These are phyloP conservation scores for Stylonectria norvegica DNA, from an alignment of 2,329 filamentous ascomycete species.

Conservation along the genomic window DNA sequence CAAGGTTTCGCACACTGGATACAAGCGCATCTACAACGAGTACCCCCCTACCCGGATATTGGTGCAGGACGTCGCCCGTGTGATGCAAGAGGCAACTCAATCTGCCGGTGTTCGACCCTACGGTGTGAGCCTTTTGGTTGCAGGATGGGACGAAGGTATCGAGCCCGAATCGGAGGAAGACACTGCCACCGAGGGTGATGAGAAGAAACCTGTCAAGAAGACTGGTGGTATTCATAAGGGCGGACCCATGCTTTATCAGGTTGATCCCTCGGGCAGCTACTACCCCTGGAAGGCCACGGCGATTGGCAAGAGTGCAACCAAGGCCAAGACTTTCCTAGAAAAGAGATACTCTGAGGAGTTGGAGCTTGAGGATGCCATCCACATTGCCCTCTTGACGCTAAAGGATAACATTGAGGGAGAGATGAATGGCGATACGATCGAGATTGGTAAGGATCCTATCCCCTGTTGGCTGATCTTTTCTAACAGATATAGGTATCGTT, in stretches of 20 bases:
- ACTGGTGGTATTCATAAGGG: slow-evolving; percentile 95
- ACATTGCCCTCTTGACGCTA: slow-evolving; percentile 93
- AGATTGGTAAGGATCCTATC: slow-evolving; percentile 68
- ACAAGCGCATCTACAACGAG: slow-evolving; percentile 99
- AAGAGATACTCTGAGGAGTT: slow-evolving; percentile 97
- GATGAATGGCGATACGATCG: slow-evolving; percentile 98
- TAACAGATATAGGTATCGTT: slow-evolving; percentile 69
- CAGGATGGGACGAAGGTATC: slow-evolving; percentile 96
- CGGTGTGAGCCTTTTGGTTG: slow-evolving; percentile 91
- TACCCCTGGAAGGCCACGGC: slow-evolving; percentile 99
- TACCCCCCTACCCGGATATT: slow-evolving; percentile 99
- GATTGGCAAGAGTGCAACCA: slow-evolving; percentile 97
- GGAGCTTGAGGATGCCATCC: slow-evolving; percentile 96
- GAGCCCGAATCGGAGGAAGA: slow-evolving; percentile 75
- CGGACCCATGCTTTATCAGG: slow-evolving; percentile 95
- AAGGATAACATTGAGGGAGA: slow-evolving; percentile 99
- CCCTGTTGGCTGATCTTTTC: slow-evolving; percentile 1
- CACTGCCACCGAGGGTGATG: slow-evolving; percentile 56
- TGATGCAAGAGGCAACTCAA: slow-evolving; percentile 99
- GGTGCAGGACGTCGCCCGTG: slow-evolving; percentile 94
- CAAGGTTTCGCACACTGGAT: slow-evolving; percentile 95
- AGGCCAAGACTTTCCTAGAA: slow-evolving; percentile 98
- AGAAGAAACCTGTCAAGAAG: slow-evolving; percentile 76
- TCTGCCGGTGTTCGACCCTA: slow-evolving; percentile 96
- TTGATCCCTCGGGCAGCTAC: slow-evolving; percentile 97